These are phyloP conservation scores for Hordeum pubiflorum DNA, from an alignment of 202 grass and related monocot species.

Conservation along the genomic window DNA sequence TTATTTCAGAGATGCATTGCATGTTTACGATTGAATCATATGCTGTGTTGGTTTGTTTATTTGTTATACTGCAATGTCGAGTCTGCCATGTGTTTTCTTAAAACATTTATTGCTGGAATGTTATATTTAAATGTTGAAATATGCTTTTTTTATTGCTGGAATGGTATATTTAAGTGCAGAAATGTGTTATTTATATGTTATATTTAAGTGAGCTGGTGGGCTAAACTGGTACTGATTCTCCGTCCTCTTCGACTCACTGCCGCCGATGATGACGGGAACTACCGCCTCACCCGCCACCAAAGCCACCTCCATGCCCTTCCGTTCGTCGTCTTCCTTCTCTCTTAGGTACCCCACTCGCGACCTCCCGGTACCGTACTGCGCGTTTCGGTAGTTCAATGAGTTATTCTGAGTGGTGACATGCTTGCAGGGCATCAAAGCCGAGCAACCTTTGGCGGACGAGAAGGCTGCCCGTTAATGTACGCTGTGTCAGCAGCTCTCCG, in stretches of 20 bases:
- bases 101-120: too few species aligned
- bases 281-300: not conserved
- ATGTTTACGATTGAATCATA: too few species aligned
- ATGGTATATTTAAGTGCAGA: too few species aligned
- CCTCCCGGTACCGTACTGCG: not conserved
- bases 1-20: too few species aligned
- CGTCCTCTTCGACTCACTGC: not conserved
- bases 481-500: constrained; percentile 24
- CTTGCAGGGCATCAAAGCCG: constrained; percentile 23
- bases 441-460: not conserved
- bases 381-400: not conserved
- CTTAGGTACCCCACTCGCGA: constrained; percentile 5
- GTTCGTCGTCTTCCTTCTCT: not conserved
- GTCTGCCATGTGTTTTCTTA: too few species aligned
- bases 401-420: not conserved
- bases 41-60: too few species aligned
- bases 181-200: too few species aligned
- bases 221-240: not conserved
- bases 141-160: too few species aligned
- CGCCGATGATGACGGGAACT: constrained; percentile 9
- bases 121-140: too few species aligned
- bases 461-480: constrained; percentile 18
- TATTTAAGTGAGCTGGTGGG: not conserved
- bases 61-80: too few species aligned
- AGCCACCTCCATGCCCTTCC: not conserved